These are phyloP conservation scores for Pseudotsuga menziesii DNA, from an alignment of 75 land plant genomes.

Conservation along the genomic window DNA sequence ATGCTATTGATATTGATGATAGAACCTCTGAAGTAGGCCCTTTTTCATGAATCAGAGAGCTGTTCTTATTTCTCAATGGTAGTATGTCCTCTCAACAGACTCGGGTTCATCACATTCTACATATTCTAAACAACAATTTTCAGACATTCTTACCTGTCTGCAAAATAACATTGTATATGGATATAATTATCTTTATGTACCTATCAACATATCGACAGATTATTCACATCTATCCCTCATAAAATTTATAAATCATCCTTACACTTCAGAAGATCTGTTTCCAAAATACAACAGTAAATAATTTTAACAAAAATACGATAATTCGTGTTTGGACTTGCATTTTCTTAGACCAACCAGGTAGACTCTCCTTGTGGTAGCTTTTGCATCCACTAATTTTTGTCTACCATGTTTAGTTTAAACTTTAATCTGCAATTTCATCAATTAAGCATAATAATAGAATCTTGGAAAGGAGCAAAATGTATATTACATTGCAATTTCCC, in stretches of 20 bases:
- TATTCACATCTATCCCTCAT: too few relatives aligned
- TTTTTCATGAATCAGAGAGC: too few relatives aligned
- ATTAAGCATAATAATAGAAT: background rate
- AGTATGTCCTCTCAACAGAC: too few relatives aligned
- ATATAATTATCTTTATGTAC: background rate
- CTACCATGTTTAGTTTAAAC: background rate
- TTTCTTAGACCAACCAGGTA: background rate
- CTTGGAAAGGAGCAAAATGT: background rate
- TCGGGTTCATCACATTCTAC: too few relatives aligned
- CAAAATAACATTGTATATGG: too few relatives aligned
- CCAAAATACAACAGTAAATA: background rate
- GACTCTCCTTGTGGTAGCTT: background rate
- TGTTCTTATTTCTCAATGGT: too few relatives aligned
- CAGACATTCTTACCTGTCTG: too few relatives aligned
- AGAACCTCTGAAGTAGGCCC: too few relatives aligned
- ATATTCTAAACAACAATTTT: too few relatives aligned
- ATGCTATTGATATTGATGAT: too few relatives aligned
- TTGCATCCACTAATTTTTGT: background rate
- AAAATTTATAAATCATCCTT: background rate
- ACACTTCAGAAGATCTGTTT: constrained; percentile 7
- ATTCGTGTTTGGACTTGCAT: background rate
- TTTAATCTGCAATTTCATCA: background rate
- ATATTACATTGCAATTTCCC: background rate
- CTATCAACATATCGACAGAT: background rate
- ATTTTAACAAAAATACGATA: background rate